Evolutionary conservation across 176 grass and related monocot genomes (phyloP).

Genomic region (Ensete glaucum): DNA sequence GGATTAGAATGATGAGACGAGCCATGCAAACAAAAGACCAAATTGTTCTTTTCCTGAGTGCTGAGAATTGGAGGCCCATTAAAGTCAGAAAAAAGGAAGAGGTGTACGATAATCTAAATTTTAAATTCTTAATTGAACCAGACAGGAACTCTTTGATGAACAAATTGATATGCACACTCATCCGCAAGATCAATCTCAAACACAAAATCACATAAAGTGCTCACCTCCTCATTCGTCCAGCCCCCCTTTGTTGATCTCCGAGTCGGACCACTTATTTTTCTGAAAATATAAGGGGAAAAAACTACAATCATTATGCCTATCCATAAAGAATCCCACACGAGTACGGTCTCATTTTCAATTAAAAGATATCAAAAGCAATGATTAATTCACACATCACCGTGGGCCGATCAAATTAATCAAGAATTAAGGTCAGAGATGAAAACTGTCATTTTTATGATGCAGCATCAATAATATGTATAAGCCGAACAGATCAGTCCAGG

Average conservation of each 20-base stretch:
- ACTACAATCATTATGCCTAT: neutral
- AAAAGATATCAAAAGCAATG: neutral
- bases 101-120: too few relatives aligned
- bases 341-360: neutral
- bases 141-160: neutral
- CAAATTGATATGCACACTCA: neutral
- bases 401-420: too few relatives aligned
- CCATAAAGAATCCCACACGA: neutral
- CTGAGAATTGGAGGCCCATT: too few relatives aligned
- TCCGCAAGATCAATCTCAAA: neutral
- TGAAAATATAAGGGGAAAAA: neutral
- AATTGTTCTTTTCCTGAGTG: too few relatives aligned
- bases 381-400: too few relatives aligned
- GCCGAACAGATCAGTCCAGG: too few relatives aligned
- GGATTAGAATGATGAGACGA: too few relatives aligned
- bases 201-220: neutral
- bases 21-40: too few relatives aligned
- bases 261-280: neutral
- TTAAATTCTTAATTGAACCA: neutral
- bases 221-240: slow-evolving; percentile 5
- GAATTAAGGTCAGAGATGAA: too few relatives aligned
- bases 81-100: too few relatives aligned
- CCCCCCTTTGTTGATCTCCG: slow-evolving; percentile 16
- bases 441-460: too few relatives aligned
- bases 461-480: too few relatives aligned